These are phyloP conservation scores for Raffaelea ambrosiae DNA, from an alignment of 2,329 filamentous ascomycete genomes.

Conservation along the genomic window DNA sequence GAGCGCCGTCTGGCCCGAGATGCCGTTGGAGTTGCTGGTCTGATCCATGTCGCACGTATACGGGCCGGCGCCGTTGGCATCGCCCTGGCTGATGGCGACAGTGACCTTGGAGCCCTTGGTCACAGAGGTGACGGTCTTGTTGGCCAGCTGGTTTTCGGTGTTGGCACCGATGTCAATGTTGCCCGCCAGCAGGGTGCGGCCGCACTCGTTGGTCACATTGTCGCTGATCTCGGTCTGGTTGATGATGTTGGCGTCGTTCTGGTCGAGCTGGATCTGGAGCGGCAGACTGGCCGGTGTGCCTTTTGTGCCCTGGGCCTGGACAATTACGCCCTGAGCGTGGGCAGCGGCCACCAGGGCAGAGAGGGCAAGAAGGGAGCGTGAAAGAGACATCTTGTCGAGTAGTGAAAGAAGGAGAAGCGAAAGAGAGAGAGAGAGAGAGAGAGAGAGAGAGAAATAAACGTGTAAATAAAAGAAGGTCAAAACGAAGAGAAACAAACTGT, in stretches of 20 bases:
- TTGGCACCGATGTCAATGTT: constrained; percentile 53
- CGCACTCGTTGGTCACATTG: constrained; percentile 49
- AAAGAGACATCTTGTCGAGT: not conserved
- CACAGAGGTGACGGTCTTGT: constrained; percentile 38
- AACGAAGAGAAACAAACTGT: not conserved
- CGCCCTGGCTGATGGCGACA: constrained; percentile 42
- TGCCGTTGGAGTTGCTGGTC: constrained; percentile 33
- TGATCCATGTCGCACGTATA: constrained; percentile 45
- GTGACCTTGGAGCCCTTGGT: constrained; percentile 32
- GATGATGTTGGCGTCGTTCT: constrained; percentile 51
- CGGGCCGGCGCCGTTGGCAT: constrained; percentile 43
- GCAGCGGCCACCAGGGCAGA: constrained; percentile 6
- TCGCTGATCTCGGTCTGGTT: constrained; percentile 40
- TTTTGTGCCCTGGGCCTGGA: constrained; percentile 6
- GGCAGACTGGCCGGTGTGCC: constrained; percentile 4
- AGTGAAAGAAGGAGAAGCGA: not conserved
- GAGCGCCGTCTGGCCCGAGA: constrained; percentile 30
- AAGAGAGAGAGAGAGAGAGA: not conserved
- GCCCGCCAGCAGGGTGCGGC: constrained; percentile 49
- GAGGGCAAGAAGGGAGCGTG: constrained; percentile 1
- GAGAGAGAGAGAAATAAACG: too few species aligned
- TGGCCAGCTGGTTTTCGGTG: constrained; percentile 41
- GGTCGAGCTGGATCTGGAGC: constrained; percentile 43
- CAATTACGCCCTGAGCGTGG: constrained; percentile 7
- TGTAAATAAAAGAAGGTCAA: too few species aligned